Conservation (phyloP, 139 green algal species). For the Micractinium conductrix region DNA sequence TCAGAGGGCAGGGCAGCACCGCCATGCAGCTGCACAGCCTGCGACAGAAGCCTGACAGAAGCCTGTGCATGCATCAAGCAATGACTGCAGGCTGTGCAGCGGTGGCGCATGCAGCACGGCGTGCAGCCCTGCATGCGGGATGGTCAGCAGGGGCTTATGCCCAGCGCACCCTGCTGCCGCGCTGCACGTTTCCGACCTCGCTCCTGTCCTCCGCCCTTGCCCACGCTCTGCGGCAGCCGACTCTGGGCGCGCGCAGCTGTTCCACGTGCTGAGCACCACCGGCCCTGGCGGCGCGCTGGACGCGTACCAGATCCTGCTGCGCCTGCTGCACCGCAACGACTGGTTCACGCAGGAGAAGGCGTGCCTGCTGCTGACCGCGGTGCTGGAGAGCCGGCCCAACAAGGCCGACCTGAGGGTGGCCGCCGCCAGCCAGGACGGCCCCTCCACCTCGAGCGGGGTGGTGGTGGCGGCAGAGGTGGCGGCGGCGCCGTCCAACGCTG, state of each 20-base stretch:
- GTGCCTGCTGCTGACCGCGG: constrained; percentile 69
- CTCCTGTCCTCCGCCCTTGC: no score
- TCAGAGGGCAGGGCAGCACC: no score
- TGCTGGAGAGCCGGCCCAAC: constrained; percentile 68
- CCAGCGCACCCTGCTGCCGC: no score
- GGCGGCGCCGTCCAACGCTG: constrained; percentile 32
- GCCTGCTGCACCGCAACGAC: constrained; percentile 86
- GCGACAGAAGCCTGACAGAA: background rate
- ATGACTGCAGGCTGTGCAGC: background rate
- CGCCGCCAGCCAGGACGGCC: background rate
- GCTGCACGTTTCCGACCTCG: no score
- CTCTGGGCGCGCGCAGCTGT: constrained; percentile 57
- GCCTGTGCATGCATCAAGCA: background rate
- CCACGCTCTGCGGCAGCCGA: constrained; percentile 40
- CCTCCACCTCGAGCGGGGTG: background rate
- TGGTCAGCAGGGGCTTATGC: no score
- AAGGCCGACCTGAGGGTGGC: constrained; percentile 45
- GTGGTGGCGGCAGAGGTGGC: constrained; percentile 1
- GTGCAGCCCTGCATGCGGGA: background rate
- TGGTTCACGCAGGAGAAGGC: constrained; percentile 94
- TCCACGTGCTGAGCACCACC: constrained; percentile 54
- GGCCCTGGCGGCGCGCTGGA: constrained; percentile 40
- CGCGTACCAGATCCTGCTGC: constrained; percentile 77
- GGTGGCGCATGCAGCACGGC: background rate
- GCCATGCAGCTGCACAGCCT: background rate